Evolutionary conservation across 2,329 filamentous ascomycete species (phyloP).

Genomic region (Phyllosticta citrichinensis): DNA sequence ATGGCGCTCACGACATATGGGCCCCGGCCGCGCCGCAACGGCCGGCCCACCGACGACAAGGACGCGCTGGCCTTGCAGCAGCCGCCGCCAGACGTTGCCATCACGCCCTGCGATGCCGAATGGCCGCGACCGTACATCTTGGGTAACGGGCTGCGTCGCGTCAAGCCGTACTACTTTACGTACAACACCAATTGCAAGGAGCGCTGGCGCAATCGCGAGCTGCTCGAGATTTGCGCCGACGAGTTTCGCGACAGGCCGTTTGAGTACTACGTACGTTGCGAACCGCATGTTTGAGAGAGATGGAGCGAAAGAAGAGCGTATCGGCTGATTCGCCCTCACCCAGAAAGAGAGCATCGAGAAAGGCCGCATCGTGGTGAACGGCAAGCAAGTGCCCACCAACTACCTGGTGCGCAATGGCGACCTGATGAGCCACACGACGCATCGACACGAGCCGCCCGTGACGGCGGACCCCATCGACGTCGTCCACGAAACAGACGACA

Average conservation of each 20-base stretch:
- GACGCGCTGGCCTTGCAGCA: conserved; percentile 26
- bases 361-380: conserved; percentile 73
- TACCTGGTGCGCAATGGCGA: conserved; percentile 80
- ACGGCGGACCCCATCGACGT: conserved; percentile 69
- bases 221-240: conserved; percentile 80
- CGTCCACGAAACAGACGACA: conserved; percentile 82
- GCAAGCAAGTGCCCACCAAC: conserved; percentile 55
- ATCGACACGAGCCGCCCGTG: conserved; percentile 91
- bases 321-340: not conserved
- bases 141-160: conserved; percentile 71
- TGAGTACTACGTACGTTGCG: conserved; percentile 66
- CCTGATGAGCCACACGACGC: conserved; percentile 82
- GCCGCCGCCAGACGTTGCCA: conserved; percentile 39
- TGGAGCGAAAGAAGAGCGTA: not conserved
- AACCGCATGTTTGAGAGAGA: not conserved
- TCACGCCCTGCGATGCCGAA: conserved; percentile 46
- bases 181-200: conserved; percentile 95
- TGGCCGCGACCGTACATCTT: conserved; percentile 69
- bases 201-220: conserved; percentile 71
- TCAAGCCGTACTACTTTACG: conserved; percentile 81
- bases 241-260: conserved; percentile 84
- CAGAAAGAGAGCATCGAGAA: conserved; percentile 59
- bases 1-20: conserved; percentile 34
- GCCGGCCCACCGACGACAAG: conserved; percentile 7
- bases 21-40: conserved; percentile 16